Evolutionary conservation across 148 eudicot genomes (phyloP), one percentile per base, ranked within the genome.

Genomic region (Rhododendron kiyosumense): DNA sequence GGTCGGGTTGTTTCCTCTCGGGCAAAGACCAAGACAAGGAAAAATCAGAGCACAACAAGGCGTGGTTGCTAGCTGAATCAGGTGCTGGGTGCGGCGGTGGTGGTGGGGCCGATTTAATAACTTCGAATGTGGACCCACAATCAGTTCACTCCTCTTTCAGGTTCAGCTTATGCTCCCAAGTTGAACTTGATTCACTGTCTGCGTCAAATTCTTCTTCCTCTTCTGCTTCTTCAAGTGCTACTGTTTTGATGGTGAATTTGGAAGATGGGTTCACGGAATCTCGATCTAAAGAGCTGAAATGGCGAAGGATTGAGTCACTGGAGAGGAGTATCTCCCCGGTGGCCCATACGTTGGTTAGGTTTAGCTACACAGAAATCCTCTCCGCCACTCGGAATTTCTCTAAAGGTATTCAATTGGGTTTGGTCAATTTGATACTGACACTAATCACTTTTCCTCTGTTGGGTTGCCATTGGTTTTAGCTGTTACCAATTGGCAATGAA

Each of bases 21-120:
- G 61, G 69, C 51, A 49, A 90, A 79, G 54, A 86, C 45, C 84
- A 52, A 20, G 84, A 81, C 26, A 84, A 85, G 78, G 82, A 51
- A 73, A 90, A 78, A 48, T 52, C 75, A 69, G 99, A 94, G 87
- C 92, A 94, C 79, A 95, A 97, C 83, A 97, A 97, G 80, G 95
- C 99, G 7, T 97, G 99, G 99, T 88, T 97, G 84, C 92, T 97
- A 34, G 99, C 99, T 1, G 98, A 97, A 83, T 88, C 95, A 65
- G 99, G 98, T 85, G 57, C 18, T 52, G 98, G 96, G 34, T 90
- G 43, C 43, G 43, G 43, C 43, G 38, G 5, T 3, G 43, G 90
- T 84, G 90, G 93, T 71, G 85, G 86, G 67, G n/a, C 67, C 1
- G 91, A 86, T 18, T 30, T 89, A 2, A 15, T 54, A 69, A 43